Evolutionary conservation across 2,329 filamentous ascomycete species (phyloP), one percentile per base, ranked within the genome.

Genomic region (Penicillium sumatraense): DNA sequence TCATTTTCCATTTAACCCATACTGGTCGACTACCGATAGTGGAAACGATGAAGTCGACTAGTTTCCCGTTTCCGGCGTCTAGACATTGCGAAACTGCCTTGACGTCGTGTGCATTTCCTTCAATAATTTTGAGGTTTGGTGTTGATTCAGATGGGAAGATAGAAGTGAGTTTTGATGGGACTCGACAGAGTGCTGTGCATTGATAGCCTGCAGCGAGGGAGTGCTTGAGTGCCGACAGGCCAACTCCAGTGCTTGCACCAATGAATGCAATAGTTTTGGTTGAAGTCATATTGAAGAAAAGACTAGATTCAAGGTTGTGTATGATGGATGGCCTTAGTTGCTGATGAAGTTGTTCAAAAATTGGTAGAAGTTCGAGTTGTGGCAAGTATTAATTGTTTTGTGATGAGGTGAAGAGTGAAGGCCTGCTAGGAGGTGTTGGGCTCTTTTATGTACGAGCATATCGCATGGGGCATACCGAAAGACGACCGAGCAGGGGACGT

Each of bases 241-340:
- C 73, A 57, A 76, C 77, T 46, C 80, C 81, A 52, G 79, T 80
- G 20, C 81, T 83, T 21, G 80, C 79, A 44, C 81, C 81, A 58
- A 83, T 77, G 70, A 83, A 82, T 36, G 79, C 78, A 51, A 82
- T 64, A 54, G 67, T 57, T 58, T 66, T 59, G 20, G 38, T 56
- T 33, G 59, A 38, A 9, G 23, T 47, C 61, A 63, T 64, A 1
- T 14, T 41, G 42, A 9, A 24, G 2, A 14, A 3, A n/a, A 9
- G 10, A 7, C 7, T 24, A 18, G 20, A 20, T 11, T 42, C 5
- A 24, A 24, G 9, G 36, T 23, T 9, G 20, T 40, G 14, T 9
- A 40, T 16, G 5, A 20, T 20, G 16, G 11, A 10, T 40, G 9
- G 18, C 21, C 24, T 24, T 14, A 26, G 10, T 14, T n/a, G 13